Conservation (phyloP, 2,329 filamentous ascomycete species). For the Alternaria sp. region DNA sequence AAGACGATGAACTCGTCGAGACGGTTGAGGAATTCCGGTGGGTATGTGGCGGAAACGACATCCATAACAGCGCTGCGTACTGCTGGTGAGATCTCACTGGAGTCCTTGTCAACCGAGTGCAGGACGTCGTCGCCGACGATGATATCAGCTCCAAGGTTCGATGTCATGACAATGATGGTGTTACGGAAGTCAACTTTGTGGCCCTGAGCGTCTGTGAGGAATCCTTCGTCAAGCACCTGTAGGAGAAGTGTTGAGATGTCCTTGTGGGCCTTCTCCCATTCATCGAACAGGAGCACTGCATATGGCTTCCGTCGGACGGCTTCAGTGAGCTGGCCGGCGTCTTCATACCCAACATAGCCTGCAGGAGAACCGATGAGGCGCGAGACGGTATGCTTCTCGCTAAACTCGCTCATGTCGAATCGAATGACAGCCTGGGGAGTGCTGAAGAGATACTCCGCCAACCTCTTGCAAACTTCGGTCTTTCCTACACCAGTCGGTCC, state of each 20-base stretch:
- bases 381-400: slow-evolving; percentile 95
- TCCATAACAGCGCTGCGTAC: slow-evolving; percentile 87
- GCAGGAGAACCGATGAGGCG: slow-evolving; percentile 91
- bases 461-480: slow-evolving; percentile 95
- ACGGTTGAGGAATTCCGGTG: slow-evolving; percentile 95
- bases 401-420: slow-evolving; percentile 98
- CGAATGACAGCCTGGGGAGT: slow-evolving; percentile 89
- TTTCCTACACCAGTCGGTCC: slow-evolving; percentile 97
- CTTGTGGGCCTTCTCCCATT: slow-evolving; percentile 96
- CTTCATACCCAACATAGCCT: slow-evolving; percentile 95
- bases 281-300: slow-evolving; percentile 92
- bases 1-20: slow-evolving; percentile 98
- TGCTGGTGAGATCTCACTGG: slow-evolving; percentile 73
- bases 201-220: slow-evolving; percentile 92
- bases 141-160: slow-evolving; percentile 91
- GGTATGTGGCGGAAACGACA: slow-evolving; percentile 76
- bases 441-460: slow-evolving; percentile 91
- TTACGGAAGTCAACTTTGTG: slow-evolving; percentile 97
- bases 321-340: slow-evolving; percentile 94
- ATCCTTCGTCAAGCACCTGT: slow-evolving; percentile 95
- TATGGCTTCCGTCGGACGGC: slow-evolving; percentile 95
- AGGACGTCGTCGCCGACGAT: slow-evolving; percentile 77
- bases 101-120: slow-evolving; percentile 63
- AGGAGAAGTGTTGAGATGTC: slow-evolving; percentile 92
- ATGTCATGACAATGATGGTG: slow-evolving; percentile 95